These are phyloP conservation scores for Penicillium sp. DNA, from an alignment of 2,329 filamentous ascomycete species.

Conservation along the genomic window DNA sequence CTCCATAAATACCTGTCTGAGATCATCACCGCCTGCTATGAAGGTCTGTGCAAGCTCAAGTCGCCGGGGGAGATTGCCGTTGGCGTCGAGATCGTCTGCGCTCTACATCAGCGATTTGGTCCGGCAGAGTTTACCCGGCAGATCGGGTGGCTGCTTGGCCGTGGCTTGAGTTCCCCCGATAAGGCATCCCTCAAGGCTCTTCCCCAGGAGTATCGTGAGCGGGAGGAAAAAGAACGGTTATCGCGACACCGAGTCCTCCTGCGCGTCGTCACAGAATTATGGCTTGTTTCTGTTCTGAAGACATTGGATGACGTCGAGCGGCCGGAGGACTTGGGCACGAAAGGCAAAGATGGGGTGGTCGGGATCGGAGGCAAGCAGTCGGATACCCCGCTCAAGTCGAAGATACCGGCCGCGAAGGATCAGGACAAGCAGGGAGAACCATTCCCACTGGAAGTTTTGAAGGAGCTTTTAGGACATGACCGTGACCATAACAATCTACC, in stretches of 20 bases:
- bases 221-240: slow-evolving; percentile 92
- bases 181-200: slow-evolving; percentile 78
- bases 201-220: slow-evolving; percentile 78
- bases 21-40: slow-evolving; percentile 92
- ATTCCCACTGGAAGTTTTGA: slow-evolving; percentile 95
- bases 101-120: slow-evolving; percentile 93
- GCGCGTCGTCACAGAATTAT: slow-evolving; percentile 89
- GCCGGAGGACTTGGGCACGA: slow-evolving; percentile 59
- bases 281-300: slow-evolving; percentile 84
- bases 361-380: slow-evolving; percentile 45
- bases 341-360: slow-evolving; percentile 54
- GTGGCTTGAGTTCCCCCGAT: slow-evolving; percentile 87
- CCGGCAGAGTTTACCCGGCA: slow-evolving; percentile 86
- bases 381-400: slow-evolving; percentile 62
- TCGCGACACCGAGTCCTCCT: slow-evolving; percentile 81
- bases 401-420: slow-evolving; percentile 57
- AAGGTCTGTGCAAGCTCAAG: slow-evolving; percentile 89
- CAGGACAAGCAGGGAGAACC: slow-evolving; percentile 75
- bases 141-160: slow-evolving; percentile 87
- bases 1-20: slow-evolving; percentile 96
- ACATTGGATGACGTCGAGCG: slow-evolving; percentile 71
- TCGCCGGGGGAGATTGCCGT: slow-evolving; percentile 87
- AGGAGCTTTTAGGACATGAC: slow-evolving; percentile 91
- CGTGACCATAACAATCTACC: slow-evolving; percentile 89
- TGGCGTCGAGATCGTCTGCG: slow-evolving; percentile 88